phyloP scores from a whole-genome alignment of 2,329 filamentous ascomycete genomes.

The Fusarium verrucosum region DNA sequence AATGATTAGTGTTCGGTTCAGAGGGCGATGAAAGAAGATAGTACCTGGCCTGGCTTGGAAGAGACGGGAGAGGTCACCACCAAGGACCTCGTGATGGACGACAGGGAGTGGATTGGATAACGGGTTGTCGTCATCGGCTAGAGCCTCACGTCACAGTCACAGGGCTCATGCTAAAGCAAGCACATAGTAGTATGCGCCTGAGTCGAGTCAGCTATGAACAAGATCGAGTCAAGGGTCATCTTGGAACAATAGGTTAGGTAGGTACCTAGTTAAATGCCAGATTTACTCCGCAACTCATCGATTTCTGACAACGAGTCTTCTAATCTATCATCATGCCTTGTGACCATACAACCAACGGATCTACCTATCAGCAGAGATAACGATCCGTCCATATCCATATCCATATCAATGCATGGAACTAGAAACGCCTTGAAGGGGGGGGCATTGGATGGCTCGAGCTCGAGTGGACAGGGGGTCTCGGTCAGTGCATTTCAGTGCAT shows the following conservation, averaged over 20 bases:
- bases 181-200: conserved; percentile 8
- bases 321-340: conserved; percentile 8
- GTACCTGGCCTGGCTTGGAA: too few relatives aligned
- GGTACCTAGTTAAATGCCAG: not conserved
- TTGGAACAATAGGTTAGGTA: not conserved
- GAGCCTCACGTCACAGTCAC: conserved; percentile 40
- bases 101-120: conserved; percentile 33
- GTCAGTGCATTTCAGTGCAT: conserved; percentile 19
- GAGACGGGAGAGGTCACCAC: conserved; percentile 19
- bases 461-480: conserved; percentile 24
- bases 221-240: conserved; percentile 2
- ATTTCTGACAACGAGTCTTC: not conserved
- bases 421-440: conserved; percentile 3
- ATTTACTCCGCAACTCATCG: conserved; percentile 10
- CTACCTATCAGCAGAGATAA: conserved; percentile 11
- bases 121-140: conserved; percentile 44
- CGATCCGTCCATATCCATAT: conserved; percentile 4
- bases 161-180: not conserved
- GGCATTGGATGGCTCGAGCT: conserved; percentile 1
- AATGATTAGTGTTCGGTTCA: not conserved
- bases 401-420: conserved; percentile 8
- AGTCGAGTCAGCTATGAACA: conserved; percentile 10
- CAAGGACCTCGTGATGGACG: conserved; percentile 43
- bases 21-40: conserved; percentile 1
- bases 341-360: conserved; percentile 5